These are phyloP conservation scores for Xylaria telfairii DNA, from an alignment of 495 filamentous ascomycete species.

Conservation along the genomic window DNA sequence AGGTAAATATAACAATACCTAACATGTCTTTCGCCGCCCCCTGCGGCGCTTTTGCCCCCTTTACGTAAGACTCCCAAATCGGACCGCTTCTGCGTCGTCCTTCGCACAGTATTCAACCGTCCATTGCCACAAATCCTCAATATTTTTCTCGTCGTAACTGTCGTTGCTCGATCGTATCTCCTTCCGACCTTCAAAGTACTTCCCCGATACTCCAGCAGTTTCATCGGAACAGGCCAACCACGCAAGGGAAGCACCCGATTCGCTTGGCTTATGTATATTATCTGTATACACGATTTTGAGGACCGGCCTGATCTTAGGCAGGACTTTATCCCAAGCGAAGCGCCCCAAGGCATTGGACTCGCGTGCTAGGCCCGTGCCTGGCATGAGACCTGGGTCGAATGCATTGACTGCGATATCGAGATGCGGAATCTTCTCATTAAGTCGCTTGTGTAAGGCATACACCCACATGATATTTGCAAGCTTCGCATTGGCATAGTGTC, in stretches of 20 bases:
- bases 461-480: slow-evolving; percentile 72
- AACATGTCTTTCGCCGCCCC: no score
- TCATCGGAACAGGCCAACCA: slow-evolving; percentile 40
- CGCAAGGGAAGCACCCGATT: slow-evolving; percentile 48
- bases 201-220: slow-evolving; percentile 40
- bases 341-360: slow-evolving; percentile 24
- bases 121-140: slow-evolving; percentile 58
- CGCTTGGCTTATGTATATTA: slow-evolving; percentile 46
- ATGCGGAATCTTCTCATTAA: slow-evolving; percentile 31
- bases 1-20: no score
- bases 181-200: slow-evolving; percentile 48
- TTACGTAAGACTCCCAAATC: slow-evolving; percentile 37
- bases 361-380: slow-evolving; percentile 51
- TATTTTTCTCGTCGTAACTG: slow-evolving; percentile 49
- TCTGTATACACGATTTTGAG: slow-evolving; percentile 36
- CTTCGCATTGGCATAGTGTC: slow-evolving; percentile 70
- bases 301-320: slow-evolving; percentile 45
- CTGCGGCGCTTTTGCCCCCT: background rate
- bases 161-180: slow-evolving; percentile 44
- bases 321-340: slow-evolving; percentile 41
- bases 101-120: slow-evolving; percentile 50
- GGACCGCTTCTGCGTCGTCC: slow-evolving; percentile 39
- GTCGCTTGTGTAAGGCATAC: slow-evolving; percentile 47
- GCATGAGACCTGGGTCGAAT: slow-evolving; percentile 56
- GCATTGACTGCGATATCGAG: slow-evolving; percentile 44